These are phyloP conservation scores for Bipolaris victoriae DNA, from an alignment of 2,329 filamentous ascomycete genomes.

Conservation along the genomic window DNA sequence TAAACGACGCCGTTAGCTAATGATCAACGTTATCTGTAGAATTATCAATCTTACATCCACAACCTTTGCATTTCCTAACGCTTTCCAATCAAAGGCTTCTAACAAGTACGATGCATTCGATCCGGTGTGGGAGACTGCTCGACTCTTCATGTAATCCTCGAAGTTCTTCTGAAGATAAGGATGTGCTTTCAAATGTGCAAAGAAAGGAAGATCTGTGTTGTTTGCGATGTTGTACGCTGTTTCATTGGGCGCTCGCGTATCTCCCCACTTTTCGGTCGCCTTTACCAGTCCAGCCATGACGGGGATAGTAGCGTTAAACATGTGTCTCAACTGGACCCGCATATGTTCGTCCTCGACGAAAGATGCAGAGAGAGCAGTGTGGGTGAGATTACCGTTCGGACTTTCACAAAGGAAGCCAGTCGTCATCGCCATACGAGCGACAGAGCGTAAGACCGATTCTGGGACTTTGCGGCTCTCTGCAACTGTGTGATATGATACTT, in stretches of 20 bases:
- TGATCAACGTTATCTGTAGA: neutral
- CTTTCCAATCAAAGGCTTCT: constrained; percentile 1
- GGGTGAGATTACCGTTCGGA: neutral
- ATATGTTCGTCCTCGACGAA: neutral
- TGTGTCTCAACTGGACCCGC: neutral
- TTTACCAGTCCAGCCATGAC: neutral
- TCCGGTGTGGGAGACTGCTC: constrained; percentile 1
- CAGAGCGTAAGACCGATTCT: neutral
- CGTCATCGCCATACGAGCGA: constrained; percentile 3
- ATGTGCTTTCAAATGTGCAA: constrained; percentile 6
- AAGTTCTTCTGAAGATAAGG: constrained; percentile 3
- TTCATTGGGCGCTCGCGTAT: constrained; percentile 4
- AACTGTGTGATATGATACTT: constrained; percentile 1
- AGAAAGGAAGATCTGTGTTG: constrained; percentile 8
- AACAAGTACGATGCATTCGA: constrained; percentile 2
- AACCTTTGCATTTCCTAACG: neutral
- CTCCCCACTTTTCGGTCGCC: constrained; percentile 13
- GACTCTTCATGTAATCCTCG: constrained; percentile 4
- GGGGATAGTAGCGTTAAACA: constrained; percentile 2
- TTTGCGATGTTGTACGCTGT: constrained; percentile 15
- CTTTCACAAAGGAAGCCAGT: constrained; percentile 2
- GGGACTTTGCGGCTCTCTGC: constrained; percentile 10
- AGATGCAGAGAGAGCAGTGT: neutral
- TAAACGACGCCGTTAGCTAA: neutral
- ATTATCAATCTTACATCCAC: neutral